Evolutionary conservation across 2,329 filamentous ascomycete genomes (phyloP), one percentile per base, ranked within the genome.

Genomic region (Lachnellula occidentalis): DNA sequence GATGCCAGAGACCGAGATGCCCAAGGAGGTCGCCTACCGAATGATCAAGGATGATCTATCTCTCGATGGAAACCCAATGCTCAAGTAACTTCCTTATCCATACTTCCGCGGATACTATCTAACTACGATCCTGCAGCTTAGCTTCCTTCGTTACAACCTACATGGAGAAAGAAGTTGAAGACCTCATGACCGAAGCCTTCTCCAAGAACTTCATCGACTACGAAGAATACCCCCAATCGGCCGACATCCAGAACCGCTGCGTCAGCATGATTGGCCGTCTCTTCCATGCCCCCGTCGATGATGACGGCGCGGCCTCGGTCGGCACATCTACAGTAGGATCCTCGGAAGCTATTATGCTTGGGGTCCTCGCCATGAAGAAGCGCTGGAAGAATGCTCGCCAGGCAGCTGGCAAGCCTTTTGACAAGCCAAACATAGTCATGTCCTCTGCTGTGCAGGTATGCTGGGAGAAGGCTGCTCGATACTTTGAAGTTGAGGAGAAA

Each of bases 1-100:
- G 74, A 96, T 97, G 83, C 91, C 92, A 1, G 90, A 96, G 65
- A 67, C 74, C 19, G 89, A 95, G 73, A 96, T 96, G 92, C 92
- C 92, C 45, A 85, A 82, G 64, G 88, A 95, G 63, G 82, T 96
- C 50, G 92, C 92, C n/a, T 96, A 96, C 72, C 86, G 91, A 48
- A 88, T 96, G 88, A 96, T 96, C 78, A 92, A 90, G 77, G 92
- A 96, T 70, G 90, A 96, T 68, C 78, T 96, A 61, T 94, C 88
- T 60, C 77, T 96, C 50, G 92, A 97, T 69, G 91, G 91, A 53
- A 95, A 92, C 64, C 90, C 91, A 8, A 92, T 91, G 78, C 80
- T 95, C 60, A 90, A 87, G 85, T 88, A 74, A 78, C 68, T 12
- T 19, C 43, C 34, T n/a, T 3, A 39, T 39, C 36, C 34, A 19